phyloP scores from a whole-genome alignment of 768 basidiomycete species.

The Lactarius evosmus region DNA sequence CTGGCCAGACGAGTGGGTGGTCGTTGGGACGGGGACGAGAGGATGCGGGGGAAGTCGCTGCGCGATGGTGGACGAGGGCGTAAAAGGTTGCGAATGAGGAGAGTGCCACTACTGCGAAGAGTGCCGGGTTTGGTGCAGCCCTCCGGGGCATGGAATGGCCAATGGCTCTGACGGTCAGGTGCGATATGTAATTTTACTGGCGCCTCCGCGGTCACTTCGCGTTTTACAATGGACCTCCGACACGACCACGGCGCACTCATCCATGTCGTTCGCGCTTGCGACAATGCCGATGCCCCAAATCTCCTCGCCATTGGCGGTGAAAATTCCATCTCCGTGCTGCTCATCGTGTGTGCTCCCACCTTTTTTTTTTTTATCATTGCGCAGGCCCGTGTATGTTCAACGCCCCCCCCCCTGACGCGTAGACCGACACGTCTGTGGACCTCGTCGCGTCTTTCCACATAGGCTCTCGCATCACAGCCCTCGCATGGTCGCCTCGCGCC shows the following conservation, averaged over 20 bases:
- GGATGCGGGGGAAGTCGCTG: conserved; percentile 57
- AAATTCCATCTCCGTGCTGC: conserved; percentile 66
- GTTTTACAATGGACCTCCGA: conserved; percentile 52
- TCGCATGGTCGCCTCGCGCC: conserved; percentile 74
- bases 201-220: not conserved
- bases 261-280: conserved; percentile 59
- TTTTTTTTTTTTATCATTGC: conserved; percentile 10
- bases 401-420: conserved; percentile 36
- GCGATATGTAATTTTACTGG: not conserved
- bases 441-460: conserved; percentile 70
- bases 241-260: conserved; percentile 60
- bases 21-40: conserved; percentile 57
- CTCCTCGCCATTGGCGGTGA: conserved; percentile 72
- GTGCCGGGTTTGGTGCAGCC: conserved; percentile 57
- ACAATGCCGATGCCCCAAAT: conserved; percentile 60
- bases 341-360: conserved; percentile 48
- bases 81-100: conserved; percentile 59
- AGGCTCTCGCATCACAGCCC: conserved; percentile 64
- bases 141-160: conserved; percentile 19
- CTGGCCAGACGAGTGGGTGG: conserved; percentile 63
- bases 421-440: conserved; percentile 40
- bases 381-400: conserved; percentile 23
- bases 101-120: conserved; percentile 54
- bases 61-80: conserved; percentile 52
- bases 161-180: too few species aligned